Evolutionary conservation across 2,329 filamentous ascomycete species (phyloP).

Genomic region (Juglanconis sp.): DNA sequence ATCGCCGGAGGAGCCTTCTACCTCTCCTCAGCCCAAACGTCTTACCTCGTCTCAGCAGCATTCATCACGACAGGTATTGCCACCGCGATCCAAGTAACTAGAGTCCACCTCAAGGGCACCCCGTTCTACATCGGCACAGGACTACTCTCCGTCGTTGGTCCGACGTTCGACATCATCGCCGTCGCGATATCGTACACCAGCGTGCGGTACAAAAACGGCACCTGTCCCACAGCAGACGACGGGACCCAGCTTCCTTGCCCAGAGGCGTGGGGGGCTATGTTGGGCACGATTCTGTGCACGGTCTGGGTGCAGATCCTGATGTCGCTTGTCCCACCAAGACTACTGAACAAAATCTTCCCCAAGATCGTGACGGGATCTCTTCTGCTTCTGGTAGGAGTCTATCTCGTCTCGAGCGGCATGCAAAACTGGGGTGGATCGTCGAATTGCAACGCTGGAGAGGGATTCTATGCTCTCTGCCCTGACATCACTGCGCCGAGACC

Average conservation of each 20-base stretch:
- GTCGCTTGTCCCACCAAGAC: constrained; percentile 59
- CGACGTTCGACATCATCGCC: constrained; percentile 64
- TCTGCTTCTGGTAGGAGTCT: constrained; percentile 64
- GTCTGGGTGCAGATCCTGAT: constrained; percentile 59
- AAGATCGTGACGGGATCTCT: constrained; percentile 67
- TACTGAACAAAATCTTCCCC: constrained; percentile 62
- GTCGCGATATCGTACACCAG: constrained; percentile 59
- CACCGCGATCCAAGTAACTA: constrained; percentile 63
- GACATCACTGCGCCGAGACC: constrained; percentile 56
- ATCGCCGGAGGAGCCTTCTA: constrained; percentile 57
- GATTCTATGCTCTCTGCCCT: constrained; percentile 55
- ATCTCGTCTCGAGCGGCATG: constrained; percentile 60
- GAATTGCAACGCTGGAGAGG: constrained; percentile 46
- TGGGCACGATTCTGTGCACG: constrained; percentile 51
- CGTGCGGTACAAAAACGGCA: constrained; percentile 64
- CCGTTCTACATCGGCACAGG: constrained; percentile 65
- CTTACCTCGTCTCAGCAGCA: constrained; percentile 67
- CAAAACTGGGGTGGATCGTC: constrained; percentile 67
- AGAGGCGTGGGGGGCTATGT: constrained; percentile 62
- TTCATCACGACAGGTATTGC: constrained; percentile 66
- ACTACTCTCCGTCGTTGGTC: constrained; percentile 65
- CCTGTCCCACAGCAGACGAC: constrained; percentile 53
- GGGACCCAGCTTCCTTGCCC: constrained; percentile 61
- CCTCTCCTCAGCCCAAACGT: constrained; percentile 48
- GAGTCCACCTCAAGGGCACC: constrained; percentile 60